Percentiles rank a stretch among this genome's conserved stretches.
Conservation (phyloP, 768 basidiomycete species). For the Lactifluus echinatus region DNA sequence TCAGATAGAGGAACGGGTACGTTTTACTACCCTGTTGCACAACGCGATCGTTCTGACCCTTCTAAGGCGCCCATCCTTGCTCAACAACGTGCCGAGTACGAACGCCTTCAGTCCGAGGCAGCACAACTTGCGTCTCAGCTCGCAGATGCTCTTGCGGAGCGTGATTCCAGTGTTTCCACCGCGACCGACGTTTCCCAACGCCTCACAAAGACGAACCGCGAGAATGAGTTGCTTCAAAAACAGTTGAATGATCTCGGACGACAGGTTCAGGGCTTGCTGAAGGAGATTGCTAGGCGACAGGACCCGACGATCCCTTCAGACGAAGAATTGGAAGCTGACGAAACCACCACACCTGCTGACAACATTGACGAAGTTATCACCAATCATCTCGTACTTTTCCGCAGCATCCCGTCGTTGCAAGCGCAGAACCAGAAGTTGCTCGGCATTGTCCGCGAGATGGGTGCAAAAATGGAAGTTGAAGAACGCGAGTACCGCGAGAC, state of each 20-base stretch:
- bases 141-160: constrained; percentile 61
- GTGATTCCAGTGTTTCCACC: constrained; percentile 51
- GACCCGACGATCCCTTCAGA: constrained; percentile 77
- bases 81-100: constrained; percentile 86
- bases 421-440: constrained; percentile 87
- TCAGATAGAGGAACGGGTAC: constrained; percentile 85
- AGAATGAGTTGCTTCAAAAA: constrained; percentile 17
- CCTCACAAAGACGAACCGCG: constrained; percentile 17
- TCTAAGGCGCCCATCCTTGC: constrained; percentile 78
- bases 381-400: constrained; percentile 82
- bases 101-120: constrained; percentile 72
- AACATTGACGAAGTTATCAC: constrained; percentile 78
- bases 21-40: constrained; percentile 23
- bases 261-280: constrained; percentile 73
- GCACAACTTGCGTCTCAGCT: constrained; percentile 75
- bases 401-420: constrained; percentile 70
- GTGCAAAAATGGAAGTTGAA: constrained; percentile 74
- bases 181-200: constrained; percentile 43
- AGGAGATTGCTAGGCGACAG: constrained; percentile 71
- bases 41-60: background rate
- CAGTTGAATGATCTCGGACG: constrained; percentile 24
- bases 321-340: constrained; percentile 41
- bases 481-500: constrained; percentile 66
- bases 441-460: constrained; percentile 75
- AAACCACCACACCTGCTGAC: constrained; percentile 38